Base-by-base conservation (phyloP, 768 basidiomycete species). In the Ephemerocybe angulata region DNA sequence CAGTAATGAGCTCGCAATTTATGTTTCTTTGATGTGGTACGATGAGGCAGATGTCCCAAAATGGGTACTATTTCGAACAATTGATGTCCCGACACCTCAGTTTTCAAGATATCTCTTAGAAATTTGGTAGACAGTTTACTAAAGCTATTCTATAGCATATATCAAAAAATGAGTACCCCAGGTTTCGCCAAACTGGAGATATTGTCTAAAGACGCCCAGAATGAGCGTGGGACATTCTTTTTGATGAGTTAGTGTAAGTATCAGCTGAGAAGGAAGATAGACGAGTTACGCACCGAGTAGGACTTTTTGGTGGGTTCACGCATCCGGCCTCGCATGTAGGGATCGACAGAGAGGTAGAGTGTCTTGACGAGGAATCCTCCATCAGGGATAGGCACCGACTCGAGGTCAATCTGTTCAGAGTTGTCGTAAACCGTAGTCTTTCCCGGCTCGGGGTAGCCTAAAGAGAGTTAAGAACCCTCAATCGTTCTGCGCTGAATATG, bases 291-390 rank as follows among this genome's bases (percentile, higher is more conserved):
- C 47, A 53, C 56, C 3, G 30, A 2, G 46, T 64, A 67, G 1
- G 65, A 68, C n/a, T 67, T 31, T 19, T 59, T 47, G 3, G 59
- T 54, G 1, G 61, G 31, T 10, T 58, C 58, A 7, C 70, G 60
- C 79, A 79, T 77, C 38, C 62, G 58, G 8, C 68, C 67, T 12
- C 74, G 58, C 55, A 78, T 25, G 57, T 75, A 78, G 0, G 79
- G 79, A 50, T 81, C 81, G 35, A 81, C 61, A 13, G 74, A 74
- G 17, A 82, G 58, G 4, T 68, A 66, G 12, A 81, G 65, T 0
- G 71, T 73, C 64, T 79, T 81, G 54, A 78, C 55, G 25, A 82
- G 59, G 46, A 76, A 58, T 0, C 74, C 73, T 0, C 75, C 72
- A 27, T 75, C 61, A 15, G 29, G 48, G 49, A 76, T 60, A 0